These are phyloP conservation scores for Fagopyrum tataricum DNA, from an alignment of 148 eudicot genomes.

Conservation along the genomic window DNA sequence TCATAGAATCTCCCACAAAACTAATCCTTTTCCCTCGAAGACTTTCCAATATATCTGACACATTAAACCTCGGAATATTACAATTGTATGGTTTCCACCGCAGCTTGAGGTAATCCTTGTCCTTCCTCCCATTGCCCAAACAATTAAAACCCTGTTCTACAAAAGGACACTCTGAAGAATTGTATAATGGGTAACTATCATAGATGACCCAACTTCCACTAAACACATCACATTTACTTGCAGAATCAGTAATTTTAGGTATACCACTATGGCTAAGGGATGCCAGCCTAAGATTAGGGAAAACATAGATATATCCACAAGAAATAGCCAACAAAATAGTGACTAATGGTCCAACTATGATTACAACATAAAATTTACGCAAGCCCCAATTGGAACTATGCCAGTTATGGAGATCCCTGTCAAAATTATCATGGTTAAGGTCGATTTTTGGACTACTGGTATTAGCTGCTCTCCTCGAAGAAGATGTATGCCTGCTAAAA, in stretches of 20 bases:
- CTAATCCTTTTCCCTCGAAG: conserved; percentile 47
- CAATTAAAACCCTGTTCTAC: conserved; percentile 58
- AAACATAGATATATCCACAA: conserved; percentile 34
- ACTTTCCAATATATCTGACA: conserved; percentile 32
- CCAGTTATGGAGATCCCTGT: conserved; percentile 18
- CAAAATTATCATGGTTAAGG: conserved; percentile 16
- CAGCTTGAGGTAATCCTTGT: conserved; percentile 45
- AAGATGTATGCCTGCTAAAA: conserved; percentile 33
- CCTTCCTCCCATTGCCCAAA: conserved; percentile 55
- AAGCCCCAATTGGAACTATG: conserved; percentile 26
- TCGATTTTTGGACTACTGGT: conserved; percentile 32
- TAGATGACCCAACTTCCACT: conserved; percentile 50
- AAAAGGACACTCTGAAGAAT: conserved; percentile 54
- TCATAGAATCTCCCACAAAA: conserved; percentile 78
- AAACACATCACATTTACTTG: conserved; percentile 32
- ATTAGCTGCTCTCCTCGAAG: conserved; percentile 29
- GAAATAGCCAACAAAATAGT: conserved; percentile 36
- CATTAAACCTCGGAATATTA: conserved; percentile 38
- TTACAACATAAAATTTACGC: conserved; percentile 21
- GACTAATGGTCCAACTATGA: conserved; percentile 35
- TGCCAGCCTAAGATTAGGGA: conserved; percentile 30
- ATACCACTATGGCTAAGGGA: conserved; percentile 22
- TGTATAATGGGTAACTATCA: conserved; percentile 50
- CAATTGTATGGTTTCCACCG: conserved; percentile 59
- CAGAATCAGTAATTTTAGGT: conserved; percentile 9